Evolutionary conservation across 2,329 filamentous ascomycete genomes (phyloP), one percentile per base, ranked within the genome.

Genomic region (Purpureocillium takamizusanense): DNA sequence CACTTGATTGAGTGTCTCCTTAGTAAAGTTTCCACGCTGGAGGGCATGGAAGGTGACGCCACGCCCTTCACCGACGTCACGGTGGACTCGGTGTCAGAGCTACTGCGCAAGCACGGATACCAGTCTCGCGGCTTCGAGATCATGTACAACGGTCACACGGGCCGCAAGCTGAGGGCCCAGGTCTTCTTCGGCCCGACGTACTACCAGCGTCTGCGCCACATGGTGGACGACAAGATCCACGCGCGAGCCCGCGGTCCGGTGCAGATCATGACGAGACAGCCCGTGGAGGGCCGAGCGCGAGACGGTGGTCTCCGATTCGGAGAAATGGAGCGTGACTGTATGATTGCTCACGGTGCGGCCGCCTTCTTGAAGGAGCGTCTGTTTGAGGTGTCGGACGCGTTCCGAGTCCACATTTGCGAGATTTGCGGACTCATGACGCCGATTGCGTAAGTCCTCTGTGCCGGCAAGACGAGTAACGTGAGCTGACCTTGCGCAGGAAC

Each of bases 261-360:
- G 16, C 92, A 98, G 66, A 98, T 98, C 55, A 78, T 98, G 67
- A 98, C 92, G 3, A 76, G 94, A 41, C 92, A 98, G 63, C 92
- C 92, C 14, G 92, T 98, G 12, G 92, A 98, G 67, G 92, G 92
- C 83, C 86, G 94, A 78, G 92, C 92, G 4, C 75, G 94, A 65
- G 94, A 98, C 60, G 92, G 92, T 75, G 92, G 92, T 71, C 76
- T 98, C 33, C 90, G 94, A 59, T 98, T 98, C 78, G 92, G 92
- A 81, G 92, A 98, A 73, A 98, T 98, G 92, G 94, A 98, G 67
- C 90, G 94, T 69, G 94, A 98, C 78, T 98, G 92, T 62, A 98
- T 98, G 92, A 98, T 98, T 70, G 88, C 94, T n/a, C 94, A 98
- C 61, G 92, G 92, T 59, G 92, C 94, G 4, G 90, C 87, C 39